Evolutionary conservation across 2,329 filamentous ascomycete species (phyloP).

Genomic region (Diaporthe nobilis): DNA sequence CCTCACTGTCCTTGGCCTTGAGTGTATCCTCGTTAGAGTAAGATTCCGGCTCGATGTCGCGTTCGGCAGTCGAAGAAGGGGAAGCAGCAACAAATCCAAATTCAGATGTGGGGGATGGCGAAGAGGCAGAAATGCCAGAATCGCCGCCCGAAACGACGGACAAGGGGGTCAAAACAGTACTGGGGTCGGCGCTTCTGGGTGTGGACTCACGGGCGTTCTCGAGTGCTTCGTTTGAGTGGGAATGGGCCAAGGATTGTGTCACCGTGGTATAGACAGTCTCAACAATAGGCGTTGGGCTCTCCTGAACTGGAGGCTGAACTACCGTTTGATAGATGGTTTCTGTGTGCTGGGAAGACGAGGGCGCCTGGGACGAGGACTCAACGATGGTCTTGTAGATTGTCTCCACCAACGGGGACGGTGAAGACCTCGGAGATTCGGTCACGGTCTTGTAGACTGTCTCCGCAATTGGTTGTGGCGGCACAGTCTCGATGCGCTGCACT

Average conservation of each 20-base stretch:
- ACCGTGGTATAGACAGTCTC: constrained; percentile 43
- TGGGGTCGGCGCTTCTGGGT: constrained; percentile 37
- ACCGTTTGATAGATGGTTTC: constrained; percentile 38
- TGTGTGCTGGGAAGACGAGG: constrained; percentile 9
- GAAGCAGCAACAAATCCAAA: constrained; percentile 35
- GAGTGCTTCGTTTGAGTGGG: constrained; percentile 13
- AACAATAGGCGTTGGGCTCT: constrained; percentile 34
- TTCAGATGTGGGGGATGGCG: not conserved
- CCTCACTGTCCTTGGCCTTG: constrained; percentile 35
- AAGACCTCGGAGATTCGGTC: constrained; percentile 12
- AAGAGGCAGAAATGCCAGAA: not conserved
- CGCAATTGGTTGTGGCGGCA: constrained; percentile 20
- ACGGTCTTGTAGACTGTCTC: constrained; percentile 40
- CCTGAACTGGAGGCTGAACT: constrained; percentile 26
- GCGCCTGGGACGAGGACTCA: constrained; percentile 12
- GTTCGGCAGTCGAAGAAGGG: constrained; percentile 14
- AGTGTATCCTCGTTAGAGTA: constrained; percentile 37
- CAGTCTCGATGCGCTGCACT: constrained; percentile 16
- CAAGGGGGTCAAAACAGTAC: constrained; percentile 38
- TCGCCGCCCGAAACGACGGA: constrained; percentile 1
- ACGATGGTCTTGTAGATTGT: constrained; percentile 45
- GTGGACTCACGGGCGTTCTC: constrained; percentile 38
- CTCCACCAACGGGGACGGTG: constrained; percentile 30
- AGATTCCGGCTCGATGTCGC: constrained; percentile 27
- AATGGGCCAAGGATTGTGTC: constrained; percentile 35